A percentile compares a stretch with the other conserved stretches of the same genome.
phyloP scores from a whole-genome alignment of 106 monocot species.

The Dendrobium huoshanense region DNA sequence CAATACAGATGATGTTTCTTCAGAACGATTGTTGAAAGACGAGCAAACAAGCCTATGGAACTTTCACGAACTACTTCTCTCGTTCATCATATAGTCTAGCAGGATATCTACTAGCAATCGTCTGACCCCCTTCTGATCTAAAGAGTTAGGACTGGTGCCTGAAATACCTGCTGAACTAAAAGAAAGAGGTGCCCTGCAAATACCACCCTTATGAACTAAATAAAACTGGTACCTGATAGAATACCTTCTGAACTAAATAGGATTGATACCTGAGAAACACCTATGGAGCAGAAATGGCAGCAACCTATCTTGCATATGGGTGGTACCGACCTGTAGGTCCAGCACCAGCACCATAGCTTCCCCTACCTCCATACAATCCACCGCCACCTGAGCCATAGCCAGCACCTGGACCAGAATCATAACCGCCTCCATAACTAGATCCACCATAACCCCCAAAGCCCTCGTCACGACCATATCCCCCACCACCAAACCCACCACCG shows the following conservation, averaged over 20 bases:
- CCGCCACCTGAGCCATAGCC: slow-evolving; percentile 42
- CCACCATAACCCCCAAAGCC: slow-evolving; percentile 53
- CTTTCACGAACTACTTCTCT: slow-evolving; percentile 1
- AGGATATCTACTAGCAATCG: background rate
- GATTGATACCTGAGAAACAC: slow-evolving; percentile 4
- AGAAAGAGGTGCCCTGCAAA: background rate
- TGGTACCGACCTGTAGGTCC: slow-evolving; percentile 58
- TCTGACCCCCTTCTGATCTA: background rate
- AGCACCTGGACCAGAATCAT: slow-evolving; percentile 62
- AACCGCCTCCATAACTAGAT: slow-evolving; percentile 66
- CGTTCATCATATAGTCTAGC: background rate
- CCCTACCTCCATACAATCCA: slow-evolving; percentile 60
- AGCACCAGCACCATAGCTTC: slow-evolving; percentile 41
- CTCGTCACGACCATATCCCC: slow-evolving; percentile 42
- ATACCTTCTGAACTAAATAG: slow-evolving; percentile 2
- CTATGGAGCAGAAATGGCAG: background rate
- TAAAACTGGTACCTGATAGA: background rate
- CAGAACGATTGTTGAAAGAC: too few species aligned
- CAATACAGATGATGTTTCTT: too few species aligned
- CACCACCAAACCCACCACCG: slow-evolving; percentile 16
- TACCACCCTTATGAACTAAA: background rate
- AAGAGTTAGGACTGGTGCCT: background rate
- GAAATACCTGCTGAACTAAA: background rate
- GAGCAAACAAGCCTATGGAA: background rate
- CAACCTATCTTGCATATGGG: slow-evolving; percentile 68